phyloP scores from a whole-genome alignment of 495 filamentous ascomycete species.

The Penicillium soppii region DNA sequence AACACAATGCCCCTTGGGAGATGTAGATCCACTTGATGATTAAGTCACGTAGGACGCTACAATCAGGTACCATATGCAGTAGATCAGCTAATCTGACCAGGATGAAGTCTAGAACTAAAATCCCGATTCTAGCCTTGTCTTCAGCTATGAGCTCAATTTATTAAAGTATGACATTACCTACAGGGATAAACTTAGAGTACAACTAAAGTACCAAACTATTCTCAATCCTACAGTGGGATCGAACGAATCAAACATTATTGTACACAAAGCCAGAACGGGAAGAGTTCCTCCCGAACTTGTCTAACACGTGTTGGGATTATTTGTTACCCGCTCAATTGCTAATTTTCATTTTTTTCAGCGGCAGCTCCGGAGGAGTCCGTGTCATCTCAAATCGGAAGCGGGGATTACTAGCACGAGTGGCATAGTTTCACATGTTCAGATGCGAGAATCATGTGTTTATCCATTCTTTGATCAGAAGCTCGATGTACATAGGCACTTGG shows the following conservation, averaged over 20 bases:
- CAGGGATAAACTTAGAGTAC: too few species aligned
- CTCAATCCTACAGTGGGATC: not conserved
- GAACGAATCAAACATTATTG: not conserved
- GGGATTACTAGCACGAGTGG: too few species aligned
- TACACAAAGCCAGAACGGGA: not conserved
- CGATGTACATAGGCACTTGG: too few species aligned
- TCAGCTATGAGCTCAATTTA: not conserved
- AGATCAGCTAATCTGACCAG: conserved; percentile 2
- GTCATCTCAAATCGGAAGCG: conserved; percentile 1
- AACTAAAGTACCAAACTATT: too few species aligned
- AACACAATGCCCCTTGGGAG: not conserved
- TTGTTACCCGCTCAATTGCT: too few species aligned
- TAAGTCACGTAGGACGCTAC: not conserved
- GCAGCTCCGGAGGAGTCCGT: not conserved
- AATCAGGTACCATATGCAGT: conserved; percentile 6
- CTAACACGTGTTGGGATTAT: not conserved
- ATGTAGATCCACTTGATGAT: not conserved
- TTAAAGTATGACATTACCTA: not conserved
- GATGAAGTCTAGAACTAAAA: not conserved
- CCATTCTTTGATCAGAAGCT: too few species aligned
- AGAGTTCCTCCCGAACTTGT: not conserved
- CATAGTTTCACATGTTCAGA: not conserved
- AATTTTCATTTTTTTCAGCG: not conserved
- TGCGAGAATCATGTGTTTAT: not conserved
- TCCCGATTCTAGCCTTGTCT: not conserved